Conservation (phyloP, 176 grass and related monocot genomes). For the Panicum miliaceum region DNA sequence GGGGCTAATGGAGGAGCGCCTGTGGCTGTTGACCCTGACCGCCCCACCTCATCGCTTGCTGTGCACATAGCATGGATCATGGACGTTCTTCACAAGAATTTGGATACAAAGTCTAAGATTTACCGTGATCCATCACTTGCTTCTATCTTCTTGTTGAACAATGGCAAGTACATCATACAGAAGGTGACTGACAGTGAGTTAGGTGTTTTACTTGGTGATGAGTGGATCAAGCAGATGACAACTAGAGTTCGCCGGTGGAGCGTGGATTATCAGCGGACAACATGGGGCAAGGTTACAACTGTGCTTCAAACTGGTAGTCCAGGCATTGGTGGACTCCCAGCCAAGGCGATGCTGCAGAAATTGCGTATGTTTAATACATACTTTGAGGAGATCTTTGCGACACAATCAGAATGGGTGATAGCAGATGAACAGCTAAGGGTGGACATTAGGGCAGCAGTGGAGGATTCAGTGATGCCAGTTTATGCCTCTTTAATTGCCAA, state of each 20-base stretch:
- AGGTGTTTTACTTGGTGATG: constrained; percentile 75
- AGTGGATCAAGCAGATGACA: constrained; percentile 84
- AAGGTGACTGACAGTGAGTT: constrained; percentile 88
- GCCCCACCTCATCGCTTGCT: constrained; percentile 78
- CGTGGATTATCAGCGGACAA: constrained; percentile 70
- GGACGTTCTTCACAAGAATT: constrained; percentile 87
- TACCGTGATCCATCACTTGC: constrained; percentile 80
- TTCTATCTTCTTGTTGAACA: constrained; percentile 88
- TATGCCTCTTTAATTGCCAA: constrained; percentile 65
- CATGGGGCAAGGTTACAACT: constrained; percentile 80
- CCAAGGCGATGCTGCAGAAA: constrained; percentile 67
- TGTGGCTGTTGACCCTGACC: constrained; percentile 66
- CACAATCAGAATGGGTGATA: constrained; percentile 71
- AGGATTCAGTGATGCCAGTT: constrained; percentile 63
- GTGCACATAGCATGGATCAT: constrained; percentile 97
- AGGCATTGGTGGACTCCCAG: constrained; percentile 51
- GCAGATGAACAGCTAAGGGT: constrained; percentile 70
- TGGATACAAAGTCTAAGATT: constrained; percentile 84
- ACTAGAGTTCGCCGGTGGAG: constrained; percentile 80
- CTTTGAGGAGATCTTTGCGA: constrained; percentile 69
- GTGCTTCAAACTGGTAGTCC: constrained; percentile 70
- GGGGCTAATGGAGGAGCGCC: constrained; percentile 43
- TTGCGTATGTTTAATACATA: constrained; percentile 85
- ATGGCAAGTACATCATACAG: constrained; percentile 85
- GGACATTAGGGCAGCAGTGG: constrained; percentile 62